phyloP scores from a whole-genome alignment of 495 filamentous ascomycete species.

The Aspergillus baeticus region DNA sequence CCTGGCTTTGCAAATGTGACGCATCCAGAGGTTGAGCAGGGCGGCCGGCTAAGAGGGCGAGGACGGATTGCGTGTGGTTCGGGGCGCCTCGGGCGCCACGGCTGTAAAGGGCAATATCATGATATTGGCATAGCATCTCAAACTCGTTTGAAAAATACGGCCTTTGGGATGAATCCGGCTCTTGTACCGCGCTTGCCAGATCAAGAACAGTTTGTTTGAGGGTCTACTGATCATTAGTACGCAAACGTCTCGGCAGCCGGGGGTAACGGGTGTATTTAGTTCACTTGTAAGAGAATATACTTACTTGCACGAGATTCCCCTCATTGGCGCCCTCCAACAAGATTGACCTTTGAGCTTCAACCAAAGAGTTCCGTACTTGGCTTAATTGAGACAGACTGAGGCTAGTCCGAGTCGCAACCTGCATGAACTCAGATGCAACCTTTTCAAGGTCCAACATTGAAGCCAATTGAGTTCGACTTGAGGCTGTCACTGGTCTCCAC shows the following conservation, averaged over 20 bases:
- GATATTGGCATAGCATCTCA: slow-evolving; percentile 64
- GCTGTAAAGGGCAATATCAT: slow-evolving; percentile 37
- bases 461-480: slow-evolving; percentile 48
- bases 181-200: slow-evolving; percentile 46
- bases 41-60: slow-evolving; percentile 43
- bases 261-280: background rate
- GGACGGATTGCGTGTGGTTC: slow-evolving; percentile 27
- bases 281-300: background rate
- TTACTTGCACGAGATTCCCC: slow-evolving; percentile 33
- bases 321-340: slow-evolving; percentile 39
- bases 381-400: slow-evolving; percentile 42
- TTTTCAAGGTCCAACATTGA: slow-evolving; percentile 59
- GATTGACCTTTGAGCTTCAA: slow-evolving; percentile 41
- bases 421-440: slow-evolving; percentile 74
- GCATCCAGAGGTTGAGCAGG: slow-evolving; percentile 32
- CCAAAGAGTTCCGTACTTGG: slow-evolving; percentile 40
- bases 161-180: slow-evolving; percentile 35
- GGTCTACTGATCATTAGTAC: slow-evolving; percentile 27
- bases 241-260: background rate
- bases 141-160: slow-evolving; percentile 61
- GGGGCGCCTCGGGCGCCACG: slow-evolving; percentile 11
- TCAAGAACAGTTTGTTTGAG: slow-evolving; percentile 57
- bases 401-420: slow-evolving; percentile 42
- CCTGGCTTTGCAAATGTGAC: slow-evolving; percentile 31
- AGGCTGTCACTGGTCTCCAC: slow-evolving; percentile 64